Conservation (phyloP, 306 rosid species). For the Ceratonia siliqua region DNA sequence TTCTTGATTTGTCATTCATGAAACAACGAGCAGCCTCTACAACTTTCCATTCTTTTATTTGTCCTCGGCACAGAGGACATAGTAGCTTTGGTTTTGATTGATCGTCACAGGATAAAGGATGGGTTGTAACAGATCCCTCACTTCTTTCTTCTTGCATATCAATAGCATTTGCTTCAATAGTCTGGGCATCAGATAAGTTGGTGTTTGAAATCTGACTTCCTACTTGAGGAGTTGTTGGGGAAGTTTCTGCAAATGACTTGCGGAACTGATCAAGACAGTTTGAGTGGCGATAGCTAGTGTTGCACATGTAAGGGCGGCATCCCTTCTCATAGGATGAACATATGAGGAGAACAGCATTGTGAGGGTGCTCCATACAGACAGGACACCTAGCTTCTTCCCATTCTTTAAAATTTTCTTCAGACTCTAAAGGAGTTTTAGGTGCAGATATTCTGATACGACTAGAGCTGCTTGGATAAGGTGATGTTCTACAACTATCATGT, state of each 20-base stretch:
- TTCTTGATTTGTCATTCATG: slow-evolving; percentile 89
- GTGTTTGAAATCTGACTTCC: slow-evolving; percentile 46
- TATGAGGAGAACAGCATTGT: slow-evolving; percentile 89
- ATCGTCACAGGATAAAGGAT: slow-evolving; percentile 64
- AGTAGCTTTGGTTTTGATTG: slow-evolving; percentile 58
- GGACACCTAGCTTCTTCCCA: slow-evolving; percentile 99
- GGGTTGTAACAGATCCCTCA: slow-evolving; percentile 54
- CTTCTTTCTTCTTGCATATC: slow-evolving; percentile 52
- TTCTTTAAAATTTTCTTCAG: slow-evolving; percentile 65
- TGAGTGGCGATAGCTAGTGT: slow-evolving; percentile 97
- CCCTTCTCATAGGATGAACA: slow-evolving; percentile 93
- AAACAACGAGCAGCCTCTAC: slow-evolving; percentile 82
- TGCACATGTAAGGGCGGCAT: slow-evolving; percentile 98
- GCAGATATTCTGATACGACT: slow-evolving; percentile 49
- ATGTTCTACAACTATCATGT: slow-evolving; percentile 67
- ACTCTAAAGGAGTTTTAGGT: slow-evolving; percentile 52
- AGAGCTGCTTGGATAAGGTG: slow-evolving; percentile 83
- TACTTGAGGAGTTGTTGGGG: slow-evolving; percentile 46
- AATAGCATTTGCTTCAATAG: slow-evolving; percentile 43
- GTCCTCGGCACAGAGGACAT: slow-evolving; percentile 95
- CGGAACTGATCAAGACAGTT: slow-evolving; percentile 95
- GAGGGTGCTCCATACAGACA: slow-evolving; percentile 99
- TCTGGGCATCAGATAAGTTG: slow-evolving; percentile 34
- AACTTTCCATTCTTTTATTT: slow-evolving; percentile 79
- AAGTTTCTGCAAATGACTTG: slow-evolving; percentile 66